A percentile compares a stretch with the other conserved stretches of the same genome.
phyloP scores from a whole-genome alignment of 1,284 basidiomycete species.

The Malassezia restricta region DNA sequence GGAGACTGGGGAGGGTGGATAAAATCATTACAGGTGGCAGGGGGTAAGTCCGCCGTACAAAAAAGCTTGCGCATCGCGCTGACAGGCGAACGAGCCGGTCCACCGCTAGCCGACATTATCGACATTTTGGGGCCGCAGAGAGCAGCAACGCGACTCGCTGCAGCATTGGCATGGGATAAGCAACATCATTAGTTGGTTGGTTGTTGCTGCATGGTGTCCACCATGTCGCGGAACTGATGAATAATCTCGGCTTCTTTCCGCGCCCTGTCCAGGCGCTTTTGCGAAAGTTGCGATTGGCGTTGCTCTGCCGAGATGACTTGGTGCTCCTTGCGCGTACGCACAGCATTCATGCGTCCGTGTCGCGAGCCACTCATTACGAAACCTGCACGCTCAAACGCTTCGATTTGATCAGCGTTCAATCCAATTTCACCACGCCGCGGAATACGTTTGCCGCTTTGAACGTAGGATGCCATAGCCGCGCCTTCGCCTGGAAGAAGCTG shows the following conservation, averaged over 20 bases:
- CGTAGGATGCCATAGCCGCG: constrained; percentile 87
- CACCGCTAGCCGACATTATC: constrained; percentile 15
- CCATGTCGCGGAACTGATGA: constrained; percentile 36
- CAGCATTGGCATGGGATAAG: constrained; percentile 6
- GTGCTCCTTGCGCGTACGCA: constrained; percentile 90
- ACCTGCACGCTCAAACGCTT: constrained; percentile 71
- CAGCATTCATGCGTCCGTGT: constrained; percentile 73
- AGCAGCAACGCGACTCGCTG: not conserved
- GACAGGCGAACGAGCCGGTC: constrained; percentile 10
- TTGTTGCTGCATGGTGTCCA: constrained; percentile 19
- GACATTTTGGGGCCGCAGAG: constrained; percentile 1
- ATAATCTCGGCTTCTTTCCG: constrained; percentile 62
- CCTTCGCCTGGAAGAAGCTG: constrained; percentile 86
- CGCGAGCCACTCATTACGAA: constrained; percentile 96
- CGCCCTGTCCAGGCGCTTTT: constrained; percentile 82
- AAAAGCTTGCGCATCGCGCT: constrained; percentile 16
- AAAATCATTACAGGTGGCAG: not conserved
- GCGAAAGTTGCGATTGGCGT: constrained; percentile 79
- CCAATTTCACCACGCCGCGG: constrained; percentile 98
- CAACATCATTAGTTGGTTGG: not conserved
- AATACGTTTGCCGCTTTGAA: constrained; percentile 78
- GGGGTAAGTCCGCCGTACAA: constrained; percentile 9
- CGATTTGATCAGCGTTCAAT: constrained; percentile 72
- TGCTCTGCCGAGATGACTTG: constrained; percentile 91
- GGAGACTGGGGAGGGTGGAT: constrained; percentile 3